Percentiles rank a stretch among this genome's conserved stretches.
Evolutionary conservation across 192 early-diverging fungal species (phyloP).

Genomic region (Entrophospora sp.): DNA sequence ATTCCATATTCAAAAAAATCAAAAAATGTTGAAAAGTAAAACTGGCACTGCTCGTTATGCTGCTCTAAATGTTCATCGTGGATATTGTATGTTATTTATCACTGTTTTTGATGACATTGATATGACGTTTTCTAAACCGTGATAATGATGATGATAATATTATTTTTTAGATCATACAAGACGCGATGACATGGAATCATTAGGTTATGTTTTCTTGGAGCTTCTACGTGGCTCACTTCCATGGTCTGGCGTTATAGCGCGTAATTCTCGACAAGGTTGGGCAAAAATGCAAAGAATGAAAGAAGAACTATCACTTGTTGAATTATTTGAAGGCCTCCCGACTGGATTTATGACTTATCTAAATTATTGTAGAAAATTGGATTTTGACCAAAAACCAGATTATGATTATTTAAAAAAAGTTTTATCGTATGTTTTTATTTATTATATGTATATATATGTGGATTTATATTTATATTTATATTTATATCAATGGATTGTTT

Average conservation of each 20-base stretch:
- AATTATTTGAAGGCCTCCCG: slow-evolving; percentile 71
- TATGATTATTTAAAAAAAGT: slow-evolving; percentile 59
- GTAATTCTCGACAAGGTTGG: slow-evolving; percentile 75
- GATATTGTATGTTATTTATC: slow-evolving; percentile 44
- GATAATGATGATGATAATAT: no score
- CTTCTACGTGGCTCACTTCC: slow-evolving; percentile 65
- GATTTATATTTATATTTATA: no score
- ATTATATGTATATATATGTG: no score
- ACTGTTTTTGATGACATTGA: not conserved
- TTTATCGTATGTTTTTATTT: slow-evolving; percentile 12
- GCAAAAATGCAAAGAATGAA: slow-evolving; percentile 83
- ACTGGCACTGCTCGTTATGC: slow-evolving; percentile 83
- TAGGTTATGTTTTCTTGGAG: slow-evolving; percentile 78
- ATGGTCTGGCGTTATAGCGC: slow-evolving; percentile 81
- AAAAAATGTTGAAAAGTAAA: slow-evolving; percentile 32
- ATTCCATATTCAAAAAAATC: slow-evolving; percentile 34
- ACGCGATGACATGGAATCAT: slow-evolving; percentile 76
- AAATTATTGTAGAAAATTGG: slow-evolving; percentile 58
- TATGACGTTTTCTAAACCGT: not conserved
- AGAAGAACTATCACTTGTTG: slow-evolving; percentile 59
- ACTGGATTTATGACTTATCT: slow-evolving; percentile 62
- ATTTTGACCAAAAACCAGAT: slow-evolving; percentile 71
- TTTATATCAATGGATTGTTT: not conserved
- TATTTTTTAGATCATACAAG: slow-evolving; percentile 59
- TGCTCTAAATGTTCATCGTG: slow-evolving; percentile 74